Evolutionary conservation across 108 stramenopile species (phyloP), one percentile per base, ranked within the genome.

Genomic region (Conticribra guillardii): DNA sequence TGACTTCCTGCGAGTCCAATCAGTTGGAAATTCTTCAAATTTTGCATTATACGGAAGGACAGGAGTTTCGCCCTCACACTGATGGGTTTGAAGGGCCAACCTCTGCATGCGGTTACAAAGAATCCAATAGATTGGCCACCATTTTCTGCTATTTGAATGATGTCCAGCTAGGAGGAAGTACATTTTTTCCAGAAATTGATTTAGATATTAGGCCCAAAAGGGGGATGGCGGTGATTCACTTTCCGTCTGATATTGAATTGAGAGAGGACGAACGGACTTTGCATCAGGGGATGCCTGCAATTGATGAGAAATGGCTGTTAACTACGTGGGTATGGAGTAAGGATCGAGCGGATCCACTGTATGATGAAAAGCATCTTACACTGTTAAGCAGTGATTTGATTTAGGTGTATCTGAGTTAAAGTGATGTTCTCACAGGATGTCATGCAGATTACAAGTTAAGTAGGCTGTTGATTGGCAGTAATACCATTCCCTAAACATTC

Each of bases 1-100:
- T 87, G 19, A 45, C 50, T 1, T 26, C 60, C 16, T 82, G 78
- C 29, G 47, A 62, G 29, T 44, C 58, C 11, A 52, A 73, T 51
- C 79, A 73, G 11, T 54, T 87, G 37, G 86, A 87, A 63, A 76
- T 81, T 14, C 30, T 85, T 8, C 86, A 87, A 67, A 67, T 85
- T 1, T 63, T 87, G 9, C 33, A 64, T 11, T 87, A 87, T 64
- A 55, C 31, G n/a, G 45, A 57, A 7, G 81, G 86, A 3, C 86
- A 87, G 44, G 50, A 74, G n/a, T 87, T 87, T 37, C 62, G 54
- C 3, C 34, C 69, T 16, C 84, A 87, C 32, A 85, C 84, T 1
- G 87, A 87, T 64, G 84, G 84, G 11, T 83, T 81, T 68, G 56
- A 63, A 28, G 80, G 84, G 0, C 75, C 82, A 11, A 64, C 53